These are phyloP conservation scores for Phytophthora podocarpi DNA, from an alignment of 352 stramenopile genomes.

Conservation along the genomic window DNA sequence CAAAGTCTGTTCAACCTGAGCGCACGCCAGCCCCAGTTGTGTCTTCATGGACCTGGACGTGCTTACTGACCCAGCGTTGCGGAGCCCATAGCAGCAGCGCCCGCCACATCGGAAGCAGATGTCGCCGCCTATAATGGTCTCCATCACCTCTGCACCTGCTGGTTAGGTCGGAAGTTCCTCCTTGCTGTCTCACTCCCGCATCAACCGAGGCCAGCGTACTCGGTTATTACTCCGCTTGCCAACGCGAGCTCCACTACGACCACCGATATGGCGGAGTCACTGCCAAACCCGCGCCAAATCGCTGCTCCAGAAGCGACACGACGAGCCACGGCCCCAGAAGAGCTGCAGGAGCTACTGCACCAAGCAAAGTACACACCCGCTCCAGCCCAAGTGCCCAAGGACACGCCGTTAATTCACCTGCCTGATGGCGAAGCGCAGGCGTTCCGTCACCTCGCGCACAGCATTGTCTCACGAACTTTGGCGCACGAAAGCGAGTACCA, in stretches of 20 bases:
- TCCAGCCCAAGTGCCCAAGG: slow-evolving; percentile 6
- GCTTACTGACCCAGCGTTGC: slow-evolving; percentile 9
- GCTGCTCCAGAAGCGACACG: slow-evolving; percentile 11
- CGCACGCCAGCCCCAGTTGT: slow-evolving; percentile 15
- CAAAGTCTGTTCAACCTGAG: slow-evolving; percentile 18
- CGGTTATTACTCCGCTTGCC: slow-evolving; percentile 7
- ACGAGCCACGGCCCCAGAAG: slow-evolving; percentile 24
- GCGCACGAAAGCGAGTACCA: slow-evolving; percentile 48
- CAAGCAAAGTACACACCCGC: slow-evolving; percentile 8
- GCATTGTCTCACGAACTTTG: slow-evolving; percentile 52
- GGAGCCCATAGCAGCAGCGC: neutral
- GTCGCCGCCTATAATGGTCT: slow-evolving; percentile 9
- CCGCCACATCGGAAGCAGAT: slow-evolving; percentile 21
- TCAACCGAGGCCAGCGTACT: slow-evolving; percentile 9
- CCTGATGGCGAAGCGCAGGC: slow-evolving; percentile 32
- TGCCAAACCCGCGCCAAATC: neutral
- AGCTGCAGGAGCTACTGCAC: slow-evolving; percentile 23
- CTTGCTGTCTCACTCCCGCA: slow-evolving; percentile 16
- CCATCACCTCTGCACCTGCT: slow-evolving; percentile 1
- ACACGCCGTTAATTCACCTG: slow-evolving; percentile 24
- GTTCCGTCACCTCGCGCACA: slow-evolving; percentile 39
- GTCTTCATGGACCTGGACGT: too few species aligned
- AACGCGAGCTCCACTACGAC: neutral
- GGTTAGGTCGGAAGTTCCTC: too few species aligned
- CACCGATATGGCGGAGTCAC: slow-evolving; percentile 10